phyloP scores from a whole-genome alignment of 495 filamentous ascomycete genomes.

The Pseudotulostoma volvatum region DNA sequence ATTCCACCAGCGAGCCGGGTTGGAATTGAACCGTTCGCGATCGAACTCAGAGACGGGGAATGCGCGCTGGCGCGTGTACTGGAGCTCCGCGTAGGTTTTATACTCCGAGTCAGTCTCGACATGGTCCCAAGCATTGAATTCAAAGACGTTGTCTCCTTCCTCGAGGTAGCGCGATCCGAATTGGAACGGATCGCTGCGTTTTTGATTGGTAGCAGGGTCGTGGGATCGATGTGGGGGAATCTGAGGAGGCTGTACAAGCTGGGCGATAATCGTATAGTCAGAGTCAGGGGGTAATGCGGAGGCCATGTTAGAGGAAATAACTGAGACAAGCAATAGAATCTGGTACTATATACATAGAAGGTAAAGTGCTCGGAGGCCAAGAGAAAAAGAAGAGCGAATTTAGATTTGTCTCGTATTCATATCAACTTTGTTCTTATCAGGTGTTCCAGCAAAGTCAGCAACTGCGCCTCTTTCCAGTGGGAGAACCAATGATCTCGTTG shows the following conservation, averaged over 20 bases:
- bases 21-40: slow-evolving; percentile 64
- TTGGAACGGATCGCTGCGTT: slow-evolving; percentile 80
- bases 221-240: slow-evolving; percentile 34
- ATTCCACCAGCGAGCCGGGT: slow-evolving; percentile 94
- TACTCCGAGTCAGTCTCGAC: slow-evolving; percentile 74
- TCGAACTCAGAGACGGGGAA: slow-evolving; percentile 79
- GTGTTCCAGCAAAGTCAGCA: too few species aligned
- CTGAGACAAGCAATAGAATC: too few species aligned
- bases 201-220: slow-evolving; percentile 42
- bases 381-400: neutral
- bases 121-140: slow-evolving; percentile 98
- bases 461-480: slow-evolving; percentile 3
- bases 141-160: slow-evolving; percentile 70
- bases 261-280: slow-evolving; percentile 19
- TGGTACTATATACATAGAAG: too few species aligned
- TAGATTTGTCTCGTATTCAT: too few species aligned
- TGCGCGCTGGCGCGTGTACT: slow-evolving; percentile 67
- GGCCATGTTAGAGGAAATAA: neutral
- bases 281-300: slow-evolving; percentile 4
- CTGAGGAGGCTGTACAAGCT: slow-evolving; percentile 31
- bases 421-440: too few species aligned
- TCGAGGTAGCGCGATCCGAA: slow-evolving; percentile 82
- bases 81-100: slow-evolving; percentile 60
- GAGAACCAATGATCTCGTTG: neutral
- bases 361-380: neutral